Conservation (phyloP, 2,329 filamentous ascomycete genomes). For the Venturiaceae sp. region DNA sequence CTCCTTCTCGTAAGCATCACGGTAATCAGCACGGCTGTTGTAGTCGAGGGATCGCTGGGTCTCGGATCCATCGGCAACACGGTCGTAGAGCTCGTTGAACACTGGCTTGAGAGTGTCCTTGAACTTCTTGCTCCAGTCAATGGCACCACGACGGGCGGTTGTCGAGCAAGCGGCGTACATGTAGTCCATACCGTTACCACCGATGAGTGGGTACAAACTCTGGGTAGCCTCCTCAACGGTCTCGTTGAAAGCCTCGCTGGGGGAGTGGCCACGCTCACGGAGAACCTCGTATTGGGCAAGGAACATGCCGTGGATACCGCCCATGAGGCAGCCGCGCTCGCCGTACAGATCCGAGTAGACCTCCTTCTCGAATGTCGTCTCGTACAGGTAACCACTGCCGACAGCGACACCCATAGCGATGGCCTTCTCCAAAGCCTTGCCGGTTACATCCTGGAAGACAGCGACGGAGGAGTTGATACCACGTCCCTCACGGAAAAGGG, state of each 20-base stretch:
- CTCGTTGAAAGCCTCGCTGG: constrained; percentile 99
- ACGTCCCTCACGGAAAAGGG: constrained; percentile 97
- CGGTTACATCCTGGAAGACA: constrained; percentile 96
- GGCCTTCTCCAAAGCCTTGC: constrained; percentile 97
- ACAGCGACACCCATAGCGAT: constrained; percentile 94
- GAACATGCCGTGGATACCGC: constrained; percentile 99
- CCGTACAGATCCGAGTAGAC: constrained; percentile 99
- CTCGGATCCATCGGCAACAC: constrained; percentile 84
- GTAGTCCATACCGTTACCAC: constrained; percentile 98
- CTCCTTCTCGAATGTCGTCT: constrained; percentile 99
- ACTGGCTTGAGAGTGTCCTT: constrained; percentile 98
- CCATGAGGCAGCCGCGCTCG: constrained; percentile 99
- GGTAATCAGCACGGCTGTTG: constrained; percentile 93
- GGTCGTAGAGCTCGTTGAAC: constrained; percentile 95
- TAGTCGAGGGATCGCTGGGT: constrained; percentile 95
- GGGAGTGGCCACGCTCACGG: constrained; percentile 94
- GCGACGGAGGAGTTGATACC: constrained; percentile 99
- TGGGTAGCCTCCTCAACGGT: constrained; percentile 99
- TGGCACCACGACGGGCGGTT: constrained; percentile 93
- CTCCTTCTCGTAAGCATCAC: constrained; percentile 94
- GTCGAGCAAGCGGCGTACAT: constrained; percentile 99
- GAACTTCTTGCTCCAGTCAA: constrained; percentile 97
- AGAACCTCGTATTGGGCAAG: constrained; percentile 99
- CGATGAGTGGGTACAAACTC: constrained; percentile 94
- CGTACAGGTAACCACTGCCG: constrained; percentile 97